phyloP scores from a whole-genome alignment of 75 land plant species.

The Pseudotsuga menziesii region DNA sequence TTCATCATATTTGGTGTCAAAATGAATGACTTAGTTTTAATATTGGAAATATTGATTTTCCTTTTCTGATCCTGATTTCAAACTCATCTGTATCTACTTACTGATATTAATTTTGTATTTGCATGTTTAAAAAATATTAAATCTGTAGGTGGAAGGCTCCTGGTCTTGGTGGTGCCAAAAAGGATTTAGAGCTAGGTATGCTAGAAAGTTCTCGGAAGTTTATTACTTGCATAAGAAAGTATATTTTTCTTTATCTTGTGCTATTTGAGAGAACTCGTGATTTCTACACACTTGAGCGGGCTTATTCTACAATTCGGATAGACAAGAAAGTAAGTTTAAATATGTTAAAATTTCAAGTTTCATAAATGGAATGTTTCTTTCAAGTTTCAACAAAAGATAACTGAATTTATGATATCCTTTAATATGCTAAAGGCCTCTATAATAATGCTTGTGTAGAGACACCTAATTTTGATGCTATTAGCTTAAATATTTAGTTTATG shows the following conservation, averaged over 20 bases:
- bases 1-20: neutral
- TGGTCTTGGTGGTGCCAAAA: constrained; percentile 42
- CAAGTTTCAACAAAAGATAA: no score
- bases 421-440: no score
- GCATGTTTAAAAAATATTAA: neutral
- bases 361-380: no score
- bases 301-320: constrained; percentile 69
- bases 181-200: constrained; percentile 69
- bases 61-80: neutral
- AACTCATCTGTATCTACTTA: neutral
- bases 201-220: constrained; percentile 97
- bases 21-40: neutral
- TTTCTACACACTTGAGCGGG: constrained; percentile 78
- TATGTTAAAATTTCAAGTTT: no score
- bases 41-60: neutral
- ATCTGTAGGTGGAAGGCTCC: constrained; percentile 67
- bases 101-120: neutral
- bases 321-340: constrained; percentile 72
- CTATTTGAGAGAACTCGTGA: constrained; percentile 81
- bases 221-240: constrained; percentile 94
- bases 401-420: no score
- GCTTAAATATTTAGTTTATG: neutral
- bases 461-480: neutral
- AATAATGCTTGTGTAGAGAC: neutral
- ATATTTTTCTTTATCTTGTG: constrained; percentile 73